Base-by-base conservation (phyloP, 1,284 basidiomycete genomes). In the Cryptococcus neoformans region DNA sequence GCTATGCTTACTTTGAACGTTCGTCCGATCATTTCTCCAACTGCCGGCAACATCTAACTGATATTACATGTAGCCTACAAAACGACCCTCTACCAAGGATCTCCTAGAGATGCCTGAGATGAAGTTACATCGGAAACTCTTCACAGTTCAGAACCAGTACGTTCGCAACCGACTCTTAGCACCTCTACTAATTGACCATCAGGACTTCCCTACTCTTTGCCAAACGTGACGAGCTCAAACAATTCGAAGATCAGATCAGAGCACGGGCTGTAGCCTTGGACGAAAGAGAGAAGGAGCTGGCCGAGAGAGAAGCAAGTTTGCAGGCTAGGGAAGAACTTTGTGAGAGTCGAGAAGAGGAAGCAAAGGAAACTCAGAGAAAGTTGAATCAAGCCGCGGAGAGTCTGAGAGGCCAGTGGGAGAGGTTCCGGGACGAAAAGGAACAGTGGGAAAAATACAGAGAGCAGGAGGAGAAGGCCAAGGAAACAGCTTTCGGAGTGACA, bases 291-390 rank as follows among this genome's bases (percentile, higher is more conserved):
- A 62, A 63, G 37, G 54, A 53, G 2, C 16, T 72, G 6, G 45
- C 44, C 5, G 54, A 56, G 28, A 58, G 68, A 12, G 69, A 70
- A 37, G 62, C 59, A 2, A 87, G 84, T 0, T 79, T 90, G 8
- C 73, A 79, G 12, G 79, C 79, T 50, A 81, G 87, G 10, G 87
- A 90, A 64, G 83, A 85, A 49, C 86, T 89, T 66, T 84, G 90
- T 36, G 49, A 51, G 63, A 80, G 85, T 9, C 87, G 89, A 64
- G 87, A 86, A 53, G 87, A 89, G 63, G 86, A 89, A 41, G 81
- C 86, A 65, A 80, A 82, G 35, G 85, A 87, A 12, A 86, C 90
- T 47, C 79, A 85, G 53, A 79, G 79, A 52, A 79, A 88, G 11
- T 85, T 90, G 64, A 83, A 83, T 47, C 84, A 87, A 67, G 81